Percentiles rank a stretch among this genome's conserved stretches.
Evolutionary conservation across 768 basidiomycete genomes (phyloP).

Genomic region (Lentinula guzmanii): DNA sequence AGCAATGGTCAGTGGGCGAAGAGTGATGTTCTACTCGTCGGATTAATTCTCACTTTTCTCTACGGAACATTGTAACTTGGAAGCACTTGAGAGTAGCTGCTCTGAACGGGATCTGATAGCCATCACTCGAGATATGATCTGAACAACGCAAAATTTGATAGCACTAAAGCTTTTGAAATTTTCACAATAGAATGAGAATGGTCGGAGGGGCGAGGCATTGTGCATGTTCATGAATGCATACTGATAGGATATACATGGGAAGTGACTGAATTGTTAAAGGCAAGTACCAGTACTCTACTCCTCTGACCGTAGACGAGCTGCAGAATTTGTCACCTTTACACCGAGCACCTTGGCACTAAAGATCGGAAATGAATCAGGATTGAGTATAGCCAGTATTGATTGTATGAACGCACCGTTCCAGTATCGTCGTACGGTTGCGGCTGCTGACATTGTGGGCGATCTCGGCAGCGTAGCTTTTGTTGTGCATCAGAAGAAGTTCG

Average conservation of each 20-base stretch:
- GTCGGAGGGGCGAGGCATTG: slow-evolving; percentile 7
- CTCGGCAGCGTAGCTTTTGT: slow-evolving; percentile 92
- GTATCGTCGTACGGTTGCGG: slow-evolving; percentile 87
- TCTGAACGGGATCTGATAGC: neutral
- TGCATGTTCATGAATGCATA: slow-evolving; percentile 50
- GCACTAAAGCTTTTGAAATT: neutral
- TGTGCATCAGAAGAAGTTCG: slow-evolving; percentile 96
- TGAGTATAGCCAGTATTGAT: neutral
- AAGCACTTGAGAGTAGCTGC: slow-evolving; percentile 6
- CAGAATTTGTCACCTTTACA: slow-evolving; percentile 91
- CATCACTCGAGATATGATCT: neutral
- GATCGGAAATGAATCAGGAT: slow-evolving; percentile 7
- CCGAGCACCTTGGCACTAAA: slow-evolving; percentile 76
- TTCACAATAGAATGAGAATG: neutral
- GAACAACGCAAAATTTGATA: neutral
- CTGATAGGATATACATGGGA: slow-evolving; percentile 45
- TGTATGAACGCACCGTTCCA: slow-evolving; percentile 62
- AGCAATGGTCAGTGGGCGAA: neutral
- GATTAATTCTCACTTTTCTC: neutral
- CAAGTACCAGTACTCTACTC: slow-evolving; percentile 52
- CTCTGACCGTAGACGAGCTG: slow-evolving; percentile 91
- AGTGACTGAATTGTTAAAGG: slow-evolving; percentile 29
- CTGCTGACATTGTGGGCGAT: slow-evolving; percentile 96
- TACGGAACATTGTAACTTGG: neutral
- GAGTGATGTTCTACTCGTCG: neutral